Evolutionary conservation across 345 rosid genomes (phyloP).

Genomic region (Leavenworthia alabamica): DNA sequence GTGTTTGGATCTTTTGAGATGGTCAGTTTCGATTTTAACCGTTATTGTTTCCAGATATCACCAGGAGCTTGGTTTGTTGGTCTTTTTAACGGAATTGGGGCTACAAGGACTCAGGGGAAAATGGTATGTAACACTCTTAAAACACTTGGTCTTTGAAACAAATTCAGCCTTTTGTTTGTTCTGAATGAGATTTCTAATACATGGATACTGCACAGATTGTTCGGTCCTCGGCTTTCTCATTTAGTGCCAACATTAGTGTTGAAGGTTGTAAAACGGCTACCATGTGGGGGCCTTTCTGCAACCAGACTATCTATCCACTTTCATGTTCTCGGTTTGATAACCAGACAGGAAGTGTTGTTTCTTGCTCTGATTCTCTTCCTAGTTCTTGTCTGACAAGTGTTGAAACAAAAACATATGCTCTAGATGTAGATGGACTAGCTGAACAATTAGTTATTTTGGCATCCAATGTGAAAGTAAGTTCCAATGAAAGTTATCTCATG

Average conservation of each 20-base stretch:
- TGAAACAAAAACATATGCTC: conserved; percentile 55
- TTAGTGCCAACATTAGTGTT: conserved; percentile 71
- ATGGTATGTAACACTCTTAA: conserved; percentile 47
- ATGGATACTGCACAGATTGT: conserved; percentile 56
- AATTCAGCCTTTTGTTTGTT: background rate
- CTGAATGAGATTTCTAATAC: conserved; percentile 7
- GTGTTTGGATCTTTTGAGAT: background rate
- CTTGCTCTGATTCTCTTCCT: conserved; percentile 51
- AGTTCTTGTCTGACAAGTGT: conserved; percentile 48
- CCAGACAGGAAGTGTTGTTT: conserved; percentile 40
- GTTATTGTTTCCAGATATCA: conserved; percentile 51
- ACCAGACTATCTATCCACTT: conserved; percentile 66
- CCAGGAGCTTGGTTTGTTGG: conserved; percentile 88
- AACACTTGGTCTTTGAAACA: background rate
- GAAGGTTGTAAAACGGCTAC: conserved; percentile 75
- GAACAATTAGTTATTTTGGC: conserved; percentile 53
- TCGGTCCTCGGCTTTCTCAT: conserved; percentile 61
- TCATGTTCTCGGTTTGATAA: conserved; percentile 48
- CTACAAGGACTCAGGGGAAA: conserved; percentile 74
- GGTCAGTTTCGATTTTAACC: background rate
- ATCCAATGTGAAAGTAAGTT: conserved; percentile 36
- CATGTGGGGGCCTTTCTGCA: conserved; percentile 81
- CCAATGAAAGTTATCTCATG: conserved; percentile 41
- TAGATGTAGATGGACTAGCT: conserved; percentile 53
- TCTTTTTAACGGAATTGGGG: conserved; percentile 86